Evolutionary conservation across 768 basidiomycete species (phyloP), one percentile per base, ranked within the genome.

Genomic region (Termitomyces heimii): DNA sequence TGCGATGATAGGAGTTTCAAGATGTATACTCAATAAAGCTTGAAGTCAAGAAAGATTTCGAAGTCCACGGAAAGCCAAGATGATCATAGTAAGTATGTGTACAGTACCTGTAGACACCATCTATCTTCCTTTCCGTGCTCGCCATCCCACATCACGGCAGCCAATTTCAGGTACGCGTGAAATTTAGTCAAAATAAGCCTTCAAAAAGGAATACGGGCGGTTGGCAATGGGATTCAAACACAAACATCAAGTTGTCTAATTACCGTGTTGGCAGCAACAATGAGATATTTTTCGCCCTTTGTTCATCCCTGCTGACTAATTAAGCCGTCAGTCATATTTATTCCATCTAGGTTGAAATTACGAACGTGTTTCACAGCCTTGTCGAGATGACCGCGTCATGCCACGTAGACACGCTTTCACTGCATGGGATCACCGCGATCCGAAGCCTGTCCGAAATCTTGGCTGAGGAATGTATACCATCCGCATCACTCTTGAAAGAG

Each of bases 341-440:
- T 54, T 42, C 35, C 32, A 42, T 35, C 42, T 42, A 48, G 9
- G 40, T 18, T 49, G 45, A 28, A 60, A 46, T 55, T 50, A 55
- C 52, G 26, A 60, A 62, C 64, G 62, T 63, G 64, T 62, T 53
- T 53, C 60, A 53, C 48, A 56, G 32, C 57, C 52, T 29, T 51
- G 52, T 59, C 45, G 57, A 56, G 55, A 54, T 58, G 35, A 58
- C 58, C 26, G 49, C 50, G 26, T 55, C 43, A 57, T 54, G 59
- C 48, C 54, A 24, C 52, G 48, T 32, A 48, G 43, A 59, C 55
- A 59, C 53, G 49, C 64, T 31, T 42, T 55, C 31, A 32, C 28
- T 49, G 57, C 64, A 56, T 63, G 60, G 51, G 59, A 62, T 63
- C 59, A 62, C 64, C 57, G 60, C 64, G 64, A 62, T 60, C 55